Base-by-base conservation (phyloP, 768 basidiomycete species). In the Nevesoporus exiguus region DNA sequence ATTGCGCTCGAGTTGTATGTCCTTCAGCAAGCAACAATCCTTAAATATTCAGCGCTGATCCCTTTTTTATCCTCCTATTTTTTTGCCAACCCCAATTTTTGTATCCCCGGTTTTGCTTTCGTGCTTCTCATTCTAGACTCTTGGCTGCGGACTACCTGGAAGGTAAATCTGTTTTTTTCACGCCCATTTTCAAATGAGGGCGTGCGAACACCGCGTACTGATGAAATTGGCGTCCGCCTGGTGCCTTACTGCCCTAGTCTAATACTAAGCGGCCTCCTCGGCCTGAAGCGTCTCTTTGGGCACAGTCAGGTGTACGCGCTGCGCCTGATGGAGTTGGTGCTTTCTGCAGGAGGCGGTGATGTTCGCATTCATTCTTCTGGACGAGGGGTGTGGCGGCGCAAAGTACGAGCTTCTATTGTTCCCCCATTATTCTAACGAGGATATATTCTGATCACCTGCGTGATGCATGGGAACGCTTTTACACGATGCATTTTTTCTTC, bases 1-100 rank as follows among this genome's bases (percentile, higher is more conserved):
- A 81, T 97, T 43, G 89, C 90, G 1, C 71, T 98, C 7, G 94
- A 97, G 69, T 70, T 96, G 94, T 97, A 60, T 66, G 91, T 81
- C 47, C 33, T 49, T 33, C 49, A 7, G 44, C 27, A n/a, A 33
- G 3, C 39, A 15, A 30, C 31, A 31, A 48, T 41, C 52, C 53
- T 22, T 41, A 42, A 46, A 46, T 5, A 27, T 22, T 15, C 21
- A 3, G 13, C 46, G 53, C 49, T 65, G 65, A 69, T 65, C 42
- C 10, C 4, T 8, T 40, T 31, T 52, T 30, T 24, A 34, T 22
- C 25, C 10, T 33, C 25, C n/a, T 24, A 25, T 43, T 52, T 43
- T 39, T 51, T 58, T 43, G 19, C 34, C 51, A 40, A 55, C 51
- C 41, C 50, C 34, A 52, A 39, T 48, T 58, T 43, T 25, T 19